Conservation (phyloP, 768 basidiomycete species). For the Peribolospora kevripleyi region DNA sequence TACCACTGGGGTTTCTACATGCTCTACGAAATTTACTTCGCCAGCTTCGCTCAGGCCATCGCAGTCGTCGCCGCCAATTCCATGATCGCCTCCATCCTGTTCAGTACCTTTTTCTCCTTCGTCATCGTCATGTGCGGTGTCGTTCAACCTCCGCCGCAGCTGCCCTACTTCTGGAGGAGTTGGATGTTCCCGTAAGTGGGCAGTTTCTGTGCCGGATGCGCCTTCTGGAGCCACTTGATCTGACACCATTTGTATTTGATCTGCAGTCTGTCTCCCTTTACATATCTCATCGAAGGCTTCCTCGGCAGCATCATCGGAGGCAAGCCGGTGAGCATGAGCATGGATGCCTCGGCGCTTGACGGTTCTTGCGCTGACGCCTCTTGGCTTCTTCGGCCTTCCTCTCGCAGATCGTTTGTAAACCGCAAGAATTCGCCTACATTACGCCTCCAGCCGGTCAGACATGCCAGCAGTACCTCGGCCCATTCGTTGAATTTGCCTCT, state of each 20-base stretch:
- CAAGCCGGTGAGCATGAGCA: slow-evolving; percentile 15
- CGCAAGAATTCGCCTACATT: slow-evolving; percentile 5
- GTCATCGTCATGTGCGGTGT: slow-evolving; percentile 46
- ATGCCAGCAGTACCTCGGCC: slow-evolving; percentile 8
- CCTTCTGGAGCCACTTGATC: neutral
- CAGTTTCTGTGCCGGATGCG: neutral
- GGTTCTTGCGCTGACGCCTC: slow-evolving; percentile 27
- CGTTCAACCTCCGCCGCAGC: slow-evolving; percentile 35
- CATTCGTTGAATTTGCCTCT: slow-evolving; percentile 2
- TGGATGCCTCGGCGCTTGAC: slow-evolving; percentile 1
- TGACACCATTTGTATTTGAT: neutral
- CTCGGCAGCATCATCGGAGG: slow-evolving; percentile 10
- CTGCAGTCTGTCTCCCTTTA: neutral
- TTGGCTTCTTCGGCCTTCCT: neutral
- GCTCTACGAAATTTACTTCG: slow-evolving; percentile 37
- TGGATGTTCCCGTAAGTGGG: slow-evolving; percentile 31
- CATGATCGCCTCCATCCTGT: slow-evolving; percentile 36
- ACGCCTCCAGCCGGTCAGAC: slow-evolving; percentile 10
- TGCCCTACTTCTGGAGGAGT: slow-evolving; percentile 31
- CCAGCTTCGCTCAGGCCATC: slow-evolving; percentile 35
- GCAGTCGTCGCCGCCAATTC: slow-evolving; percentile 38
- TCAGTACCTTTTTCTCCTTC: slow-evolving; percentile 28
- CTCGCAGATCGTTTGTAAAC: slow-evolving; percentile 4
- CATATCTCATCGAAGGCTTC: slow-evolving; percentile 31
- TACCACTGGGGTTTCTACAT: slow-evolving; percentile 21